Evolutionary conservation across 2,329 filamentous ascomycete genomes (phyloP).

Genomic region (Scleromitrula shiraiana): DNA sequence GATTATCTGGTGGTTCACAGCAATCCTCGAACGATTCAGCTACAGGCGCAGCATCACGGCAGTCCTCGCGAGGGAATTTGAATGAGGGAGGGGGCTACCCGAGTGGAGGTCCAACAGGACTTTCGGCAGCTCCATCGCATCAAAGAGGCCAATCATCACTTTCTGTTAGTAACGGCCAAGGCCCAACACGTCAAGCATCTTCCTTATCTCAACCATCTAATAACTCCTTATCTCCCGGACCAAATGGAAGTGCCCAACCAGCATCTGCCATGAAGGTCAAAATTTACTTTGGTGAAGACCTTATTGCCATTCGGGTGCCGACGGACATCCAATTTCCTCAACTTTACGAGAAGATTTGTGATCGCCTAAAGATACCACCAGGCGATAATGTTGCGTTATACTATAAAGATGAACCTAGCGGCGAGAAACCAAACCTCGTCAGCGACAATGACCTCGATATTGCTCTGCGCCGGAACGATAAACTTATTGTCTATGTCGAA

Average conservation of each 20-base stretch:
- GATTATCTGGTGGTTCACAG: conserved; percentile 63
- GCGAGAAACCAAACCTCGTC: conserved; percentile 64
- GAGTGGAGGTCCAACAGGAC: conserved; percentile 43
- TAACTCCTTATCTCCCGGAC: conserved; percentile 45
- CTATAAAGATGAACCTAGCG: conserved; percentile 70
- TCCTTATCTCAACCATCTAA: conserved; percentile 43
- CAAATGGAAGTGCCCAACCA: conserved; percentile 30
- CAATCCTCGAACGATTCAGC: conserved; percentile 58
- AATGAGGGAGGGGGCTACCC: conserved; percentile 47
- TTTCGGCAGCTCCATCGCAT: conserved; percentile 42
- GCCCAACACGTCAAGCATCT: conserved; percentile 28
- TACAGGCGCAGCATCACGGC: conserved; percentile 51
- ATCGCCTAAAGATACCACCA: conserved; percentile 66
- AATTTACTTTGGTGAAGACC: conserved; percentile 84
- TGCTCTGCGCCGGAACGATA: conserved; percentile 77
- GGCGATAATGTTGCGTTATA: conserved; percentile 68
- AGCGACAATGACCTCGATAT: conserved; percentile 74
- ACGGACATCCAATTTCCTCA: conserved; percentile 69
- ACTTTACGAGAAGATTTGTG: conserved; percentile 74
- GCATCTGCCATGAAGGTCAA: conserved; percentile 76
- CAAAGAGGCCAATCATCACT: conserved; percentile 34
- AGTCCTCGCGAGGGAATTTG: conserved; percentile 57
- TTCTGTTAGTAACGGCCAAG: conserved; percentile 18
- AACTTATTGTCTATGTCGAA: conserved; percentile 70
- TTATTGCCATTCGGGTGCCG: conserved; percentile 85